Base-by-base conservation (phyloP, 352 stramenopile genomes). In the Phytophthora pisi region DNA sequence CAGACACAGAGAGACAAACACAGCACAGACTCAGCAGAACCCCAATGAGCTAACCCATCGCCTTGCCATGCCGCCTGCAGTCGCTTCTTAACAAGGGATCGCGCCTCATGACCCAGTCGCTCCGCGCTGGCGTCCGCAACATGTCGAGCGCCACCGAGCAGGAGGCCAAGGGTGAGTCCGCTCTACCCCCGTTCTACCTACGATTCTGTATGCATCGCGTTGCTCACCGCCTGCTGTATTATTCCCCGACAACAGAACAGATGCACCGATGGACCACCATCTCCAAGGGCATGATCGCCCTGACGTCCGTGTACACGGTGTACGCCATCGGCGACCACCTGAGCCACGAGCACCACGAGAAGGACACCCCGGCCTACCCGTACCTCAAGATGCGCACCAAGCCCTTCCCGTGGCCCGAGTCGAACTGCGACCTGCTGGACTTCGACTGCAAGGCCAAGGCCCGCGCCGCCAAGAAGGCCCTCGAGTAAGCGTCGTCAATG, bases 311-410 rank as follows among this genome's bases (percentile, higher is more conserved):
- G 23, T 84, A 82, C 66, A 91, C 84, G 58, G 73, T 74, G 5
- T 86, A 90, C 73, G 84, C 84, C 51, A 84, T 78, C 43, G 57
- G 78, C 54, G 84, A 91, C 65, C 59, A 90, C 51, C 56, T 84
- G 56, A 73, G 79, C 57, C 79, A 90, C 66, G 76, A 82, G 42
- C 80, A 93, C 76, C 72, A 80, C 51, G 72, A 93, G 36, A 72
- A 93, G 42, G 76, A 90, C 57, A 71, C 63, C 26, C 81, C 82
- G 4, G 78, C 77, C 51, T 96, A 81, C 75, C 74, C 86, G 40
- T 93, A 96, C 83, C 85, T 94, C 69, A 96, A 93, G 78, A 79
- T 96, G 58, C 88, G 88, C 75, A 96, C 75, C 72, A 96, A 96
- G 78, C 88, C 88, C 24, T 96, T 88, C 77, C 88, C 88, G 64